Evolutionary conservation across 1,284 basidiomycete species (phyloP).

Genomic region (Rhodotorula glutinis): DNA sequence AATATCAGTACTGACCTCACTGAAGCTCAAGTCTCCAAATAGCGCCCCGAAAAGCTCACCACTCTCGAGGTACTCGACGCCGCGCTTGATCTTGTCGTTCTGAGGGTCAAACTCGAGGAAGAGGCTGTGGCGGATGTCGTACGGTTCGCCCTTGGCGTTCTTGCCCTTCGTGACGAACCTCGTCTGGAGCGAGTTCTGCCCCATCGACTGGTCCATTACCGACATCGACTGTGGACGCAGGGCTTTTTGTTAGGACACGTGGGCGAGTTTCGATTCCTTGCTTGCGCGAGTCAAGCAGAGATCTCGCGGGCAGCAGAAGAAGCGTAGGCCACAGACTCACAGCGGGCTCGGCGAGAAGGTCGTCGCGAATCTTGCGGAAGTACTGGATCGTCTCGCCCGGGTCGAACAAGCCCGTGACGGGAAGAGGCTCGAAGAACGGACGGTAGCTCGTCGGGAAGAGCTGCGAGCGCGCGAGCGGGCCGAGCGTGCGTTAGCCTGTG

Average conservation of each 20-base stretch:
- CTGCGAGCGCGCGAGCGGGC: no score
- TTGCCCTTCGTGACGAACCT: background rate
- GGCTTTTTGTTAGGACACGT: background rate
- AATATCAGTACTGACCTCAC: no score
- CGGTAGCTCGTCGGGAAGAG: conserved; percentile 1
- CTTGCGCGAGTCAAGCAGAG: background rate
- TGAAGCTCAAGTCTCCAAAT: no score
- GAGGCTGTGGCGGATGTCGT: conserved; percentile 9
- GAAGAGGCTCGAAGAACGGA: conserved; percentile 9
- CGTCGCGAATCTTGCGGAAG: conserved; percentile 8
- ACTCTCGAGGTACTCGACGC: conserved; percentile 12
- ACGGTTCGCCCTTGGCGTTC: background rate
- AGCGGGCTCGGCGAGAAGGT: conserved; percentile 4
- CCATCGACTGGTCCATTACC: background rate
- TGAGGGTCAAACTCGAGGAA: conserved; percentile 10
- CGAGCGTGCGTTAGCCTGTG: background rate
- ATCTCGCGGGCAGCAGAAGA: background rate
- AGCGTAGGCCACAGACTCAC: background rate
- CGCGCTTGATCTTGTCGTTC: conserved; percentile 9
- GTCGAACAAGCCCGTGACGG: background rate
- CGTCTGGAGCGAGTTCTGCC: conserved; percentile 8
- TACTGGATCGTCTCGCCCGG: conserved; percentile 5
- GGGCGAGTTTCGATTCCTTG: no score
- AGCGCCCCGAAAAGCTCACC: background rate
- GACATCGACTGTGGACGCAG: background rate